Evolutionary conservation across 768 basidiomycete species (phyloP), one percentile per base, ranked within the genome.

Genomic region (Pisolithus tinctorius): DNA sequence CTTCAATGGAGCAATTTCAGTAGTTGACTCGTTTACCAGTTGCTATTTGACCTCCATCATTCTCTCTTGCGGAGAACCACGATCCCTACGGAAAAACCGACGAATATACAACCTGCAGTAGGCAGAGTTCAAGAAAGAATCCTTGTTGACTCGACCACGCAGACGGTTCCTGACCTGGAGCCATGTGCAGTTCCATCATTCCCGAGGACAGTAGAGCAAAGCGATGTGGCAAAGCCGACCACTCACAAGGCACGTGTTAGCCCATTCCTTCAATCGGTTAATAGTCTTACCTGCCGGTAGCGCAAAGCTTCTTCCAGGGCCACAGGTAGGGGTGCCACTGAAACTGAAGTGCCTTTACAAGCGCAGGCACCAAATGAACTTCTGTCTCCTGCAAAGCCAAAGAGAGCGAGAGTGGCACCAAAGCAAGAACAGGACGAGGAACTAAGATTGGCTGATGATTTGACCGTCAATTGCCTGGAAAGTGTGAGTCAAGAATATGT

Each of bases 11-110:
- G 56, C 54, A 5, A 47, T 47, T 25, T 47, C 16, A 2, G 50
- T 23, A n/a, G 42, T 57, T 60, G 8, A 66, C 36, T 36, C 34
- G 34, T 10, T 29, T 45, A 29, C n/a, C 52, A 77, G 75, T 60
- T 74, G 54, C 55, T 77, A 16, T 77, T 71, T 55, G 69, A 65
- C 53, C 60, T 77, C 44, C 71, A 62, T 46, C 52, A 59, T 17
- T 47, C 53, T 30, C 40, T 58, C 51, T 44, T 55, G 45, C 14
- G 58, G 50, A 57, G 52, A 54, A 43, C 57, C 48, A 48, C 51
- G 25, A 45, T 48, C 16, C 36, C 45, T 1, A 45, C 48, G 42
- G 16, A 13, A 9, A 26, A 36, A 26, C n/a, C 44, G 20, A 25
- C 47, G 40, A 37, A 49, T 10, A 36, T 31, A 26, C 20, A 40